Percentiles rank a stretch among this genome's conserved stretches.
Evolutionary conservation across 1,284 basidiomycete genomes (phyloP).

Genomic region (Hypsizygus ulmarius): DNA sequence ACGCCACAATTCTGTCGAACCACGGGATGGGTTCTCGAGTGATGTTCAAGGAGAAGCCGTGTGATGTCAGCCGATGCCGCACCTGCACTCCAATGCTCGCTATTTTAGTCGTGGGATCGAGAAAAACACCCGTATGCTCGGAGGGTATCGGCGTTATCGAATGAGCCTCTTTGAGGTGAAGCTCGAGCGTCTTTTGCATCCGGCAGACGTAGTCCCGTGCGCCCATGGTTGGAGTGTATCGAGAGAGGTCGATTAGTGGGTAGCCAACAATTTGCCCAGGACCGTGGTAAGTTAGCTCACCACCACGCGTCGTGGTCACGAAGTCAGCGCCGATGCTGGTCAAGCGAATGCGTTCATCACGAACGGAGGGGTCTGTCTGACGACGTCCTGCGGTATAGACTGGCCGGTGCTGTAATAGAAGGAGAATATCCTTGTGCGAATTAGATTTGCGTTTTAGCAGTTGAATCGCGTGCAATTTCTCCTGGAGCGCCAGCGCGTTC

Average conservation of each 20-base stretch:
- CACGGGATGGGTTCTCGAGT: constrained; percentile 76
- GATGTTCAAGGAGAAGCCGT: constrained; percentile 95
- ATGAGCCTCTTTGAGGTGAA: constrained; percentile 57
- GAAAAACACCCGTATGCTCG: constrained; percentile 78
- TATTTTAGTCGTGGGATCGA: constrained; percentile 71
- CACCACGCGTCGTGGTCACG: constrained; percentile 80
- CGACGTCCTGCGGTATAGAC: constrained; percentile 93
- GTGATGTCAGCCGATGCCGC: constrained; percentile 88
- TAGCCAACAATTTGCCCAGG: constrained; percentile 98
- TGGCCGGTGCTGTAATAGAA: constrained; percentile 84
- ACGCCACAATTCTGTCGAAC: constrained; percentile 90
- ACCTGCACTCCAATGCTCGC: constrained; percentile 97
- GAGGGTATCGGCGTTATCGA: constrained; percentile 51
- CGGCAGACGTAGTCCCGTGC: constrained; percentile 74
- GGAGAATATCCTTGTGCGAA: constrained; percentile 61
- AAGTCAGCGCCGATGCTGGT: constrained; percentile 85
- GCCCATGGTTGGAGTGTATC: constrained; percentile 52
- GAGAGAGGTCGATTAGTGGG: constrained; percentile 82
- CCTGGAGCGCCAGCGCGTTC: constrained; percentile 67
- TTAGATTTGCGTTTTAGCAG: constrained; percentile 45
- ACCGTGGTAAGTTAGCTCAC: constrained; percentile 96
- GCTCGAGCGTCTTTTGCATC: constrained; percentile 62
- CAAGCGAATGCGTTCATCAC: constrained; percentile 67
- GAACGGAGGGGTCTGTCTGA: constrained; percentile 64
- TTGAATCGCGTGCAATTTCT: constrained; percentile 64